Evolutionary conservation across 2,329 filamentous ascomycete genomes (phyloP), one percentile per base, ranked within the genome.

Genomic region (Talaromyces amestolkiae): DNA sequence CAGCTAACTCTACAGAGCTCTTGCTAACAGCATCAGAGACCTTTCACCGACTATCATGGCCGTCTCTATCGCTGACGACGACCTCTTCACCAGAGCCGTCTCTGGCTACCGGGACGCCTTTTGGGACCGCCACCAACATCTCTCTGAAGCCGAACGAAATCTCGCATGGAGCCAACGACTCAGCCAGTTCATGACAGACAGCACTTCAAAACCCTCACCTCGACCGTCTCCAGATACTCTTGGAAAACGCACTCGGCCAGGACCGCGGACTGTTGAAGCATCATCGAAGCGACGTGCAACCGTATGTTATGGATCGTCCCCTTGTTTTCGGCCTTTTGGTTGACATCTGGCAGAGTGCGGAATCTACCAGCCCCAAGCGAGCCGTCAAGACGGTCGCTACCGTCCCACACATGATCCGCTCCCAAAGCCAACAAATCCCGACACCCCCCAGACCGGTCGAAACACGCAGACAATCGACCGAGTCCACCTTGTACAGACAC

Each of bases 271-370:
- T 61, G 68, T 77, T 72, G 75, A 75, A 73, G 74, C 74, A 68
- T 77, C 73, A 61, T 72, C 72, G 63, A 80, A 80, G 74, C 77
- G 78, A 74, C 77, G 77, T 77, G 78, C 77, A 74, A 79, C 75
- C 77, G 78, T 80, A 80, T 73, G 78, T 79, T 17, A 33, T 45
- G 41, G 33, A 45, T 53, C 62, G 62, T 63, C 58, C 58, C 59
- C 31, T 43, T 51, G 3, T 6, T 43, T 27, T 35, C n/a, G 60
- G 56, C 33, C 73, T 70, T 51, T 75, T 76, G 77, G 78, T 79
- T 79, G 76, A 79, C 76, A 74, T 67, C 75, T 77, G 72, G 71
- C 73, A 79, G 77, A 78, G 74, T 73, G 74, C 77, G 74, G 77
- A 79, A 68, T 68, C 73, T 66, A 70, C 71, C 69, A 67, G 71